These are phyloP conservation scores for Melampsora americana DNA, from an alignment of 1,284 basidiomycete genomes.

Conservation along the genomic window DNA sequence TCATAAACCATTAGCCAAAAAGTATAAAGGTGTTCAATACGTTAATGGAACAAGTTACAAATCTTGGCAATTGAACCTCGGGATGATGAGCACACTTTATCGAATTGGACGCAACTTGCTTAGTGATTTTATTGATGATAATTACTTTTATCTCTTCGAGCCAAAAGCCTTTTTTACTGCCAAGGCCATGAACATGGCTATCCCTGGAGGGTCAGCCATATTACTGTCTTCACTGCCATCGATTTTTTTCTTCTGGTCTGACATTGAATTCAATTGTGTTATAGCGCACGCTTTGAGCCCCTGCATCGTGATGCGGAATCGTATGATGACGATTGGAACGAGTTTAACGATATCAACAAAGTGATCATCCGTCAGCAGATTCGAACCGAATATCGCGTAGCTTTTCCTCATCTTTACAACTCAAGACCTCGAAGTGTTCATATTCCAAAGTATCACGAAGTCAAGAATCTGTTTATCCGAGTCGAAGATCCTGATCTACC, in stretches of 20 bases:
- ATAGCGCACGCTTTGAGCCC: slow-evolving; percentile 49
- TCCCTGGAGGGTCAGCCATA: slow-evolving; percentile 85
- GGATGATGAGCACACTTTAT: slow-evolving; percentile 94
- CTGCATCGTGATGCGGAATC: slow-evolving; percentile 81
- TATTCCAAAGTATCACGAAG: slow-evolving; percentile 81
- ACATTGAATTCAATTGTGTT: slow-evolving; percentile 45
- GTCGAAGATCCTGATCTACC: slow-evolving; percentile 98
- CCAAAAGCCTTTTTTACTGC: slow-evolving; percentile 98
- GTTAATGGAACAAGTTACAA: slow-evolving; percentile 93
- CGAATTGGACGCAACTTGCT: slow-evolving; percentile 88
- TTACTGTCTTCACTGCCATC: slow-evolving; percentile 62
- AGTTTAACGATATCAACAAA: slow-evolving; percentile 99
- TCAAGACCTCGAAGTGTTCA: slow-evolving; percentile 92
- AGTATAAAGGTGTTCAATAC: slow-evolving; percentile 60
- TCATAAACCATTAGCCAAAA: slow-evolving; percentile 83
- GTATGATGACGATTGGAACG: slow-evolving; percentile 99
- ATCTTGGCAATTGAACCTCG: slow-evolving; percentile 85
- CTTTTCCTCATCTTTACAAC: slow-evolving; percentile 98
- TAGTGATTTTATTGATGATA: slow-evolving; percentile 79
- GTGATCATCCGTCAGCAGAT: slow-evolving; percentile 99
- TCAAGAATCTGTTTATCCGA: slow-evolving; percentile 97
- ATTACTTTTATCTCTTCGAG: slow-evolving; percentile 79
- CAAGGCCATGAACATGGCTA: slow-evolving; percentile 74
- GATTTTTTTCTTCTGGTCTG: background rate
- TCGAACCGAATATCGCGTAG: slow-evolving; percentile 97